Base-by-base conservation (phyloP, 169 alveolate genomes). In the Cryptosporidium ubiquitum region DNA sequence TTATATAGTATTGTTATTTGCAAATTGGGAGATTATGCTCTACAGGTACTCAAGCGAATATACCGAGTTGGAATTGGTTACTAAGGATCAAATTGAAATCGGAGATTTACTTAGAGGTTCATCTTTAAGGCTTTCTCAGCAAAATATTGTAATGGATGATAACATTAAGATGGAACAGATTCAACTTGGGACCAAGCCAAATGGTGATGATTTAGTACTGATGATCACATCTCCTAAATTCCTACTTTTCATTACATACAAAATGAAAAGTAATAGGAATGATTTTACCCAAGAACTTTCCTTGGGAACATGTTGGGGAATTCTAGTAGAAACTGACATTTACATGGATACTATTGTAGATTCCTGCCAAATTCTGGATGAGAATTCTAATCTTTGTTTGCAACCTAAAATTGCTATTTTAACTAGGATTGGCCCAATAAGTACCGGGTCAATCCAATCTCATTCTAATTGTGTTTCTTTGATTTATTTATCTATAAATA, bases 371-470 rank as follows among this genome's bases (percentile, higher is more conserved):
- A 79, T 79, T 16, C 29, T 40, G 23, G 89, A 79, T 58, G 68
- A 79, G 16, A 14, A 44, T 31, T 23, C 64, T 14, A 37, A 42
- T 37, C n/a, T 79, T 14, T 73, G 44, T 39, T 31, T 64, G 39
- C 89, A 79, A 16, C 89, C 89, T 2, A 79, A 52, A 42, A 79
- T 79, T 14, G 89, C 79, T 1, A 26, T 79, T 9, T 20, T 79
- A 9, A 39, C 89, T 7, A 79, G 89, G 33, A 61, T 79, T 23
- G 89, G 79, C 0, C 89, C 89, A 31, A 31, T 79, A 61, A 79
- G 89, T 58, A 79, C 68, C 58, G 74, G 89, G 6, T 58, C 89
- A n/a, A 64, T 79, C 9, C 89, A 79, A 18, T 79, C 89, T 5
- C 89, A 79, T 31, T 79, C 89, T 5, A 79, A 79, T 40, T 61